Percentiles rank a stretch among this genome's conserved stretches.
Evolutionary conservation across 345 rosid genomes (phyloP).

Genomic region (Gossypium mustelinum): DNA sequence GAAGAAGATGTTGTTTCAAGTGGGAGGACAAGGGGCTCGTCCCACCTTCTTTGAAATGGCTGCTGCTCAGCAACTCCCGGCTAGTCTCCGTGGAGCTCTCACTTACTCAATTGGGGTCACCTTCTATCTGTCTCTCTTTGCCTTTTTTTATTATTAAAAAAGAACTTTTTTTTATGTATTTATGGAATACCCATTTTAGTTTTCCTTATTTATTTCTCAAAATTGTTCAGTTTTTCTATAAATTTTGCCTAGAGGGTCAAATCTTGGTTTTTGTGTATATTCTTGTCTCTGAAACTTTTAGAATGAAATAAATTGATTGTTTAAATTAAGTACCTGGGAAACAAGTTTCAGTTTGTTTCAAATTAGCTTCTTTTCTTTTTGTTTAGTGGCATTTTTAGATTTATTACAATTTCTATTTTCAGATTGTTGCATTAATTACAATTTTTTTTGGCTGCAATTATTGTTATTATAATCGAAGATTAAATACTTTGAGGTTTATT

Average conservation of each 20-base stretch:
- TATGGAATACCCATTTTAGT: background rate
- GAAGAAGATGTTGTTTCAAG: constrained; percentile 85
- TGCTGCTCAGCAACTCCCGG: constrained; percentile 97
- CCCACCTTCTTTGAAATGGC: constrained; percentile 99
- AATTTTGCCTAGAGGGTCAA: constrained; percentile 8
- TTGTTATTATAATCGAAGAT: background rate
- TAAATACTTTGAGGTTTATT: constrained; percentile 6
- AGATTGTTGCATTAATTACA: background rate
- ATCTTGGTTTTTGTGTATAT: background rate
- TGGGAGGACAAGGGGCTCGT: constrained; percentile 96
- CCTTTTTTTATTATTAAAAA: background rate
- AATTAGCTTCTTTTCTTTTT: background rate
- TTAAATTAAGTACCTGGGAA: background rate
- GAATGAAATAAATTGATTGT: background rate
- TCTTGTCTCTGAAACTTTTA: background rate
- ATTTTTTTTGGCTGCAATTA: background rate
- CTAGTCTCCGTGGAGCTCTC: constrained; percentile 95
- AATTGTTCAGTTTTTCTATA: constrained; percentile 1
- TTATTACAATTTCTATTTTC: background rate
- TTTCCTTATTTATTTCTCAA: constrained; percentile 17
- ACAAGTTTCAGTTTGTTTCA: background rate
- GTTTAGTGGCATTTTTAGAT: background rate
- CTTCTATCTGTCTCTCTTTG: background rate
- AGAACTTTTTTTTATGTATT: background rate
- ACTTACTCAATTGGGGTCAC: constrained; percentile 89